Conservation (phyloP, 2,329 filamentous ascomycete genomes). For the Scortechinia acanthostroma region DNA sequence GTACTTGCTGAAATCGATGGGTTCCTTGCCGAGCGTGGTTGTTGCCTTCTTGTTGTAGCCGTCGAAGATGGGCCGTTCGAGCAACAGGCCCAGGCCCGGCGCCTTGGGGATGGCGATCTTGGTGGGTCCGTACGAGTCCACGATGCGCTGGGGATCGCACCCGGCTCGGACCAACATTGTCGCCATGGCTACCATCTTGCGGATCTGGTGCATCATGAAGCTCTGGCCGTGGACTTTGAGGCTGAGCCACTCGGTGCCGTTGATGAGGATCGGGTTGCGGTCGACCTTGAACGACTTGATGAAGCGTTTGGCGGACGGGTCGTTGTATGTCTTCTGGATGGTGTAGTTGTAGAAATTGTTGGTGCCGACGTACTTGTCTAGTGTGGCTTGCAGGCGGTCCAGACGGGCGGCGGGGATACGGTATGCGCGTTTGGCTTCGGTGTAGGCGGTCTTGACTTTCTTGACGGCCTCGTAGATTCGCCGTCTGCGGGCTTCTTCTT, state of each 20-base stretch:
- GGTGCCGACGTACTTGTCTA: conserved; percentile 75
- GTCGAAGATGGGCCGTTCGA: conserved; percentile 88
- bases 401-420: conserved; percentile 70
- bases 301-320: conserved; percentile 78
- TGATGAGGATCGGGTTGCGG: conserved; percentile 70
- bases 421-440: conserved; percentile 76
- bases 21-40: conserved; percentile 52
- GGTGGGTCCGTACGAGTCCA: conserved; percentile 64
- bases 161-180: conserved; percentile 79
- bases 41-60: conserved; percentile 74
- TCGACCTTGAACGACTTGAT: conserved; percentile 89
- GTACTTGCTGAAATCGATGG: conserved; percentile 73
- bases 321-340: conserved; percentile 73
- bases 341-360: conserved; percentile 97
- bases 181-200: conserved; percentile 96
- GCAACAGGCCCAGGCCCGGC: conserved; percentile 76
- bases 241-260: conserved; percentile 89
- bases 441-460: conserved; percentile 74
- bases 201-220: conserved; percentile 99
- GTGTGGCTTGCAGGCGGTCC: conserved; percentile 66
- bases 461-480: conserved; percentile 56
- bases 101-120: conserved; percentile 89
- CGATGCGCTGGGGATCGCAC: conserved; percentile 63
- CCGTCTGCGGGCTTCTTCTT: not conserved
- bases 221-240: conserved; percentile 94